A percentile compares a stretch with the other conserved stretches of the same genome.
phyloP scores from a whole-genome alignment of 2,329 filamentous ascomycete species.

The Cercospora berteroae region DNA sequence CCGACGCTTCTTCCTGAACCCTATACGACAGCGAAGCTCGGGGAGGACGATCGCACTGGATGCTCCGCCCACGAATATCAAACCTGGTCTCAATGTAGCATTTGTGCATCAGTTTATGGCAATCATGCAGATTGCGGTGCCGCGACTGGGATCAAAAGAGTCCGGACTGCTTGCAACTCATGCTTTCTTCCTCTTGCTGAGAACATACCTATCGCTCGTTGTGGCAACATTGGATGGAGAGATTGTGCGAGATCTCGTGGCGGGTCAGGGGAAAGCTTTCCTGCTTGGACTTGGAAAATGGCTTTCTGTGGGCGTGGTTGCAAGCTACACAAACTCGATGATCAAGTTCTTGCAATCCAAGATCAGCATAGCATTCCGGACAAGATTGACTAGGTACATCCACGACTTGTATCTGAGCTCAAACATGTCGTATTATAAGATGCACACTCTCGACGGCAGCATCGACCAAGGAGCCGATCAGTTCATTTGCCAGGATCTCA shows the following conservation, averaged over 20 bases:
- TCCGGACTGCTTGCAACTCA: constrained; percentile 87
- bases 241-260: constrained; percentile 94
- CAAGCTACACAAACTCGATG: constrained; percentile 97
- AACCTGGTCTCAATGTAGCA: constrained; percentile 89
- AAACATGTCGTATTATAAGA: constrained; percentile 93
- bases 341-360: constrained; percentile 98
- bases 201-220: constrained; percentile 90
- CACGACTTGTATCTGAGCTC: constrained; percentile 96
- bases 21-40: constrained; percentile 67
- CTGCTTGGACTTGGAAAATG: constrained; percentile 88
- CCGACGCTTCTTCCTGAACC: constrained; percentile 85
- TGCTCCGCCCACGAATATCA: constrained; percentile 84
- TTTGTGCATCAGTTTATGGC: constrained; percentile 97
- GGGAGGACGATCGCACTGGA: constrained; percentile 53
- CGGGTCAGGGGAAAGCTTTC: constrained; percentile 85
- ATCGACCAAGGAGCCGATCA: constrained; percentile 91
- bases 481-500: constrained; percentile 95
- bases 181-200: constrained; percentile 80
- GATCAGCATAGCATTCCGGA: constrained; percentile 96
- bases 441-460: constrained; percentile 88
- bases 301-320: constrained; percentile 89
- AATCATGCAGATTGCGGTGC: constrained; percentile 95
- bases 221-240: constrained; percentile 92
- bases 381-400: constrained; percentile 89
- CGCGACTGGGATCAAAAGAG: constrained; percentile 92